These are phyloP conservation scores for Aphanoascus verrucosus DNA, from an alignment of 2,329 filamentous ascomycete genomes.

Conservation along the genomic window DNA sequence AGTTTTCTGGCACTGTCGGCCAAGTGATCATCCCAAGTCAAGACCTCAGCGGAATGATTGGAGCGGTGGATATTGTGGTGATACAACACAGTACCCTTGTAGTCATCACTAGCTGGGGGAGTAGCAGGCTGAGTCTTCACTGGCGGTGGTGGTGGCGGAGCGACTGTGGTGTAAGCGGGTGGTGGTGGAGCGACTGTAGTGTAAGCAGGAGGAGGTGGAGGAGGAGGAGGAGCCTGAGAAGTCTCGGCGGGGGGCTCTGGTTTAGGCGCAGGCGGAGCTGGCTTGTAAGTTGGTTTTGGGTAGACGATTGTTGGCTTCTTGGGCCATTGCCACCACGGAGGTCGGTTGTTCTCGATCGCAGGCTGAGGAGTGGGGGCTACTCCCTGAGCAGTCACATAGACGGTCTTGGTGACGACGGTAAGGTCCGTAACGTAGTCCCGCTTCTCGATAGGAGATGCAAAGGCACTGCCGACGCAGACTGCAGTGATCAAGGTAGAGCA, in stretches of 20 bases:
- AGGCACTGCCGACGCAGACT: slow-evolving; percentile 27
- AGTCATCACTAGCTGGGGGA: slow-evolving; percentile 17
- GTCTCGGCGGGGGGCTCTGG: background rate
- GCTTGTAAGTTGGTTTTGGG: background rate
- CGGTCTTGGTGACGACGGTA: slow-evolving; percentile 29
- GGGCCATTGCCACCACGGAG: slow-evolving; percentile 2
- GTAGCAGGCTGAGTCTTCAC: slow-evolving; percentile 5
- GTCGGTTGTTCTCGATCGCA: background rate
- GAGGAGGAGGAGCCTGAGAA: slow-evolving; percentile 22
- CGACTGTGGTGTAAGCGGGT: background rate
- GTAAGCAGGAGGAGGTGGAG: background rate
- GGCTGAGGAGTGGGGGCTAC: slow-evolving; percentile 10
- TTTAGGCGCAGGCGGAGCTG: slow-evolving; percentile 13
- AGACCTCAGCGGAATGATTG: slow-evolving; percentile 58
- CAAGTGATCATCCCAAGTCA: slow-evolving; percentile 57
- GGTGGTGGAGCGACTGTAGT: background rate
- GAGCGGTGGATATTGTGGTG: slow-evolving; percentile 79
- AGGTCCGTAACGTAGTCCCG: slow-evolving; percentile 29
- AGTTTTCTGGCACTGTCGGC: slow-evolving; percentile 53
- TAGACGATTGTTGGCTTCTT: background rate
- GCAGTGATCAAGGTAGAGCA: slow-evolving; percentile 26
- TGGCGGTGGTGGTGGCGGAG: slow-evolving; percentile 5
- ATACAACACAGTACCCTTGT: slow-evolving; percentile 40
- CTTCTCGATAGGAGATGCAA: slow-evolving; percentile 28
- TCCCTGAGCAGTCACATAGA: slow-evolving; percentile 13